Evolutionary conservation across 768 basidiomycete genomes (phyloP).

Genomic region (Pleurotus cornucopiae): DNA sequence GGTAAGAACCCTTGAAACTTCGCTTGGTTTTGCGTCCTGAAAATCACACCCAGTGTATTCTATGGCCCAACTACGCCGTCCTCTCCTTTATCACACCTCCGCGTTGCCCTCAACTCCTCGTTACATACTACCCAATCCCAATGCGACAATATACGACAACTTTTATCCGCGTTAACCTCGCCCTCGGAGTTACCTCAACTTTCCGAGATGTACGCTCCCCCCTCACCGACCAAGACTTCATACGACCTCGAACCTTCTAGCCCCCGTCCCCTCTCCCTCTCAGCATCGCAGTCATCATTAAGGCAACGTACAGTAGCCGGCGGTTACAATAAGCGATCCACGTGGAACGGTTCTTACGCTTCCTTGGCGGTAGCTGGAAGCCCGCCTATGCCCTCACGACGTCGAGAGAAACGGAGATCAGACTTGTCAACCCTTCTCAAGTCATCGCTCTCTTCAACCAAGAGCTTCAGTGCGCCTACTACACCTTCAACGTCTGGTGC

Average conservation of each 20-base stretch:
- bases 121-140: conserved; percentile 75
- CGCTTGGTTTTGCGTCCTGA: not conserved
- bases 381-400: conserved; percentile 37
- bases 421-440: conserved; percentile 48
- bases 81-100: conserved; percentile 54
- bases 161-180: conserved; percentile 72
- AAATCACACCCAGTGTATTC: conserved; percentile 21
- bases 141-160: conserved; percentile 77
- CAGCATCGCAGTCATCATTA: conserved; percentile 19
- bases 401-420: conserved; percentile 50
- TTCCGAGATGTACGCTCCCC: conserved; percentile 85
- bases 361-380: conserved; percentile 45
- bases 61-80: conserved; percentile 40
- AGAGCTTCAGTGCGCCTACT: conserved; percentile 35
- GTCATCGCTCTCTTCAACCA: conserved; percentile 14
- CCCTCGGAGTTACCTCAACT: conserved; percentile 72
- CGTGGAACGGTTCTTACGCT: conserved; percentile 71
- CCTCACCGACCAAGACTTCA: conserved; percentile 45
- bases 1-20: conserved; percentile 29
- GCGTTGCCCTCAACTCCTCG: conserved; percentile 68
- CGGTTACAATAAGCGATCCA: conserved; percentile 51
- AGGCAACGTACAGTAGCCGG: conserved; percentile 24
- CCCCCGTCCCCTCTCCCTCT: conserved; percentile 43
- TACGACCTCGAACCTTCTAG: conserved; percentile 19
- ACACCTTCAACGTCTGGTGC: conserved; percentile 20